These are phyloP conservation scores for Podaxis pistillaris DNA, from an alignment of 768 basidiomycete genomes.

Conservation along the genomic window DNA sequence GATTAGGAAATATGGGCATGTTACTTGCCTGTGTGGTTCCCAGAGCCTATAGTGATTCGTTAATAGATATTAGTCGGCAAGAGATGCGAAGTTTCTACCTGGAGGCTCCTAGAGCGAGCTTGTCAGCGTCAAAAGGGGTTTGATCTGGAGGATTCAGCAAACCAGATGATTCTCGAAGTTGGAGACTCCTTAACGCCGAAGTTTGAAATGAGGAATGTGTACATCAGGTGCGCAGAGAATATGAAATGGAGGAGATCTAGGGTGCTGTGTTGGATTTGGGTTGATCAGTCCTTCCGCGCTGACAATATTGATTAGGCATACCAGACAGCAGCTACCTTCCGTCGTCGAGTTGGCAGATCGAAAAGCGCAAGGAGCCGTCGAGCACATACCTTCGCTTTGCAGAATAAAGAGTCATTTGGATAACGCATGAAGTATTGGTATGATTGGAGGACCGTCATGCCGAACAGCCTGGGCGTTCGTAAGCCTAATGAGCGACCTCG, in stretches of 20 bases:
- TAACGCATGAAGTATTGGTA: constrained; percentile 4
- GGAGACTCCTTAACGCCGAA: not conserved
- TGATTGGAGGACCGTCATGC: constrained; percentile 1
- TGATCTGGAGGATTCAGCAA: not conserved
- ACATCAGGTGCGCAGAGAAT: not conserved
- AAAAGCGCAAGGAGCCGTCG: not conserved
- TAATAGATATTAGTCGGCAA: not conserved
- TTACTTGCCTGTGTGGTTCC: not conserved
- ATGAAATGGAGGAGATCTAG: not conserved
- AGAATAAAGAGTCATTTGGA: not conserved
- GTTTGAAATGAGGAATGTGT: constrained; percentile 1
- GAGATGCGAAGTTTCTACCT: not conserved
- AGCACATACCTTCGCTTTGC: not conserved
- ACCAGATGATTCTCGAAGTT: not conserved
- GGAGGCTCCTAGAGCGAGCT: not conserved
- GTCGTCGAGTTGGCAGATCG: not conserved
- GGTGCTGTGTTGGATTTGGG: not conserved
- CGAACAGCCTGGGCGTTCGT: not conserved
- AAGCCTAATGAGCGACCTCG: not conserved
- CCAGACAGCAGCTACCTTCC: not conserved
- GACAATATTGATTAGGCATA: not conserved
- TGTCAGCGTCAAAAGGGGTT: too few relatives aligned
- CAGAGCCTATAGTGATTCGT: not conserved
- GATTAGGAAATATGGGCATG: not conserved
- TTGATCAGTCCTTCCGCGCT: not conserved